Evolutionary conservation across 2,329 filamentous ascomycete genomes (phyloP).

Genomic region (Huntiella omanensis): DNA sequence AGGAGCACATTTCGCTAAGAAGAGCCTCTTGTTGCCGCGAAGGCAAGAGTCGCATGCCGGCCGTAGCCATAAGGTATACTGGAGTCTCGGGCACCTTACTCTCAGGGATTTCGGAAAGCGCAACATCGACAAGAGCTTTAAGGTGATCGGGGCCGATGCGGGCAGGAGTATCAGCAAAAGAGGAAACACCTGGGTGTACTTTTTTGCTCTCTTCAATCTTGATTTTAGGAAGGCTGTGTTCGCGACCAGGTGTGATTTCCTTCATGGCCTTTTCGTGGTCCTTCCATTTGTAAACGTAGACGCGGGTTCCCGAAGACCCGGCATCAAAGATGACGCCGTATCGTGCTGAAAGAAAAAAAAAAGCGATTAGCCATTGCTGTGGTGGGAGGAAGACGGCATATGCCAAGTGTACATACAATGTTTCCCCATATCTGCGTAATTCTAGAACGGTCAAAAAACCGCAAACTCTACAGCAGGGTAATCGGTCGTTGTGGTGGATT

Average conservation of each 20-base stretch:
- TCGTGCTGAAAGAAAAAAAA: slow-evolving; percentile 25
- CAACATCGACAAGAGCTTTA: slow-evolving; percentile 61
- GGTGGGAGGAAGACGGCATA: neutral
- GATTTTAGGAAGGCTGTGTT: slow-evolving; percentile 53
- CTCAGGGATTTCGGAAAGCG: slow-evolving; percentile 55
- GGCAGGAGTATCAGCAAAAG: slow-evolving; percentile 60
- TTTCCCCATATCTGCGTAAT: slow-evolving; percentile 18
- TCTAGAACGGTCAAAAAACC: too few relatives aligned
- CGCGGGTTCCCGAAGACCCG: slow-evolving; percentile 86
- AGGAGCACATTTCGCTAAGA: slow-evolving; percentile 62
- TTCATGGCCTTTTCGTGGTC: slow-evolving; percentile 38
- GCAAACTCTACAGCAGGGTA: too few relatives aligned
- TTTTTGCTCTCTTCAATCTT: slow-evolving; percentile 83
- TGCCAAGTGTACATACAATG: slow-evolving; percentile 16
- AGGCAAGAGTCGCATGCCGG: slow-evolving; percentile 77
- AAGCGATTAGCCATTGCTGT: neutral
- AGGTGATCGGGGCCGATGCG: slow-evolving; percentile 70
- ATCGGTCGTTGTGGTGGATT: neutral
- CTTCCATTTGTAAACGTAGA: slow-evolving; percentile 90
- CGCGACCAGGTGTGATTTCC: slow-evolving; percentile 24
- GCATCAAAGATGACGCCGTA: slow-evolving; percentile 96
- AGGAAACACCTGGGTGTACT: slow-evolving; percentile 81
- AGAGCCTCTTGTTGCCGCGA: slow-evolving; percentile 53
- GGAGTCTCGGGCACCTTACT: slow-evolving; percentile 69
- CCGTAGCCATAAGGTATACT: slow-evolving; percentile 87